Base-by-base conservation (phyloP, 2,329 filamentous ascomycete species). In the Colletotrichum chrysophilum region DNA sequence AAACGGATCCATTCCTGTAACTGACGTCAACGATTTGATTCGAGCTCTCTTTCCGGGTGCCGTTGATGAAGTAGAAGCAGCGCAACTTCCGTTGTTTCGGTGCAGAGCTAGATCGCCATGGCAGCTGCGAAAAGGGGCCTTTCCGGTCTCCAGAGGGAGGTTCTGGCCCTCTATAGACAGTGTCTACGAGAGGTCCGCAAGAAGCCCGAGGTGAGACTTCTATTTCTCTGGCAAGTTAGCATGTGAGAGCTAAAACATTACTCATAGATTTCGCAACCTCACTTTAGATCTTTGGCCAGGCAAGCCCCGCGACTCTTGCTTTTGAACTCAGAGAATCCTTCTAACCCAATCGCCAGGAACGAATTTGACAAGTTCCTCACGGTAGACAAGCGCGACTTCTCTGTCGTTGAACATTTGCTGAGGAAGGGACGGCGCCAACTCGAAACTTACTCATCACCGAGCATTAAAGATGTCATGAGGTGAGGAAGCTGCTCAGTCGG, bases 131-230 rank as follows among this genome's bases (percentile, higher is more conserved):
- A 66, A 56, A 64, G 76, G 16, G 77, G 92, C 80, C 88, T 96
- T 30, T 98, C 96, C 9, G 97, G 97, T 43, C 88, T 98, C n/a
- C 96, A 98, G 83, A 93, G 91, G 80, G 95, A 98, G 81, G 96
- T 98, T 5, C 85, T 98, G 67, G 89, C 92, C 38, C 91, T 99
- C 16, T 99, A 98, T 84, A 93, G 96, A 74, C 91, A 92, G 82
- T 98, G 96, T 81, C 87, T 99, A 30, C 92, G 96, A 75, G 95
- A 94, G 81, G 93, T 94, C 75, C 91, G 93, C 76, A 93, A 93
- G 81, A 98, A 99, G 84, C 95, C 96, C 66, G 83, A 86, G 80
- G 95, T 96, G 84, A 77, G 80, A 65, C 24, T 14, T 24, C 43
- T 32, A 52, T 13, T 52, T 21, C 43, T 36, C 14, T 13, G 5